Base-by-base conservation (phyloP, 1,139 yeast species). In the Candida sp. region DNA sequence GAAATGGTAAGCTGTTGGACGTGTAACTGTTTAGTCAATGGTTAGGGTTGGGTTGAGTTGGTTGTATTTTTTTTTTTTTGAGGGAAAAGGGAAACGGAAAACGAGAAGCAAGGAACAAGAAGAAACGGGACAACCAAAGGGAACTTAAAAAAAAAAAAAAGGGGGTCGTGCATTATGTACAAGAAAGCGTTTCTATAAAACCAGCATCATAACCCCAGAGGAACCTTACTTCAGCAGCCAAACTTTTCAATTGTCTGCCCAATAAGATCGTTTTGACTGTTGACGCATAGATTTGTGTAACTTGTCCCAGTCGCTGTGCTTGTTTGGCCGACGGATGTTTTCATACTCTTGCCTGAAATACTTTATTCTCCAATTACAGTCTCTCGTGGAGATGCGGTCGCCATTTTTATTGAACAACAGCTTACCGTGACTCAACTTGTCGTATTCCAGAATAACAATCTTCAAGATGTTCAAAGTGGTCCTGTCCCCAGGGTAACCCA, bases 401-500 rank as follows among this genome's bases (percentile, higher is more conserved):
- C 60, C 58, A 2, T 41, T 44, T 32, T 48, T 49, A 46, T 63
- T 58, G 26, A 49, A 48, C 3, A 45, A 35, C 37, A 51, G 51
- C 22, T 47, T 34, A 5, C 58, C 58, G 40, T 37, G 28, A 51
- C 70, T 70, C 53, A 76, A 58, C 22, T 63, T 58, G 52, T 73
- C 65, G 52, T 76, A 75, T 47, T 76, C 78, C 26, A 68, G 48
- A 31, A 77, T 63, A 6, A 77, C 71, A 49, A 69, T 69, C 52
- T 69, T 73, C 42, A 77, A 53, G 30, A 73, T 70, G 47, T 70
- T 67, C 50, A 70, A 72, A 1, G 82, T 77, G 17, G 56, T 54
- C 12, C 65, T 34, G 52, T 77, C 74, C 2, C 81, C 81, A 17
- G 56, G 51, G 52, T 73, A 75, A 25, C 82, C 82, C 54, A 73